Evolutionary conservation across 306 rosid species (phyloP), one percentile per base, ranked within the genome.

Genomic region (Phaseolus lunatus): DNA sequence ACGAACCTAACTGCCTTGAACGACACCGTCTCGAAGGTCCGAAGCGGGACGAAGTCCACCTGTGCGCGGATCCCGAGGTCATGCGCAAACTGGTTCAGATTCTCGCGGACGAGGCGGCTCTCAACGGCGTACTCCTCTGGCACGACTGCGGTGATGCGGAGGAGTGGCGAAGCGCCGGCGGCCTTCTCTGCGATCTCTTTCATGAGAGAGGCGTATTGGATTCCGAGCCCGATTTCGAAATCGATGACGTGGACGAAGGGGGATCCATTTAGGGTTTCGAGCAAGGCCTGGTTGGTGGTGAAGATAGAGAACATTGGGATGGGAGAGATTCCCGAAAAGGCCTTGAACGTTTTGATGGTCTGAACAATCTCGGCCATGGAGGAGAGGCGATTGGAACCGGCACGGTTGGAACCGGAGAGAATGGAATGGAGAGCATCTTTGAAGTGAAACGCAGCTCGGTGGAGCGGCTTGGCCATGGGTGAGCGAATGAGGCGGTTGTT

Each of bases 161-260:
- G 87, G 2, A 90, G 66, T 7, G 91, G 92, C 0, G 83, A 61
- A 75, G 35, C 70, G 8, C 43, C 56, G 1, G 26, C 81, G 1
- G 87, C 81, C 24, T 85, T 94, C 45, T 92, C 97, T 0, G 94
- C 83, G 0, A 92, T 87, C 80, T 92, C 98, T 16, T 88, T 94
- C 96, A 94, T 89, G 9, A 94, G 83, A 9, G 97, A 92, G 9
- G 98, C 95, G 76, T 94, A 90, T 23, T 94, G 97, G 14, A 92
- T 90, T 0, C 97, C 97, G 31, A 94, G 81, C 0, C 96, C 97
- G 69, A 94, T 94, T 27, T 94, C 97, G 61, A 94, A 94, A 58
- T 94, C 97, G 14, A 94, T 37, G 22, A 92, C 81, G 74, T 94
- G 98, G 64, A 94, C 80, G 59, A 86, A 86, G 1, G 78, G 57